Conservation (phyloP, 2,329 filamentous ascomycete species). For the Colletotrichum somersetense region DNA sequence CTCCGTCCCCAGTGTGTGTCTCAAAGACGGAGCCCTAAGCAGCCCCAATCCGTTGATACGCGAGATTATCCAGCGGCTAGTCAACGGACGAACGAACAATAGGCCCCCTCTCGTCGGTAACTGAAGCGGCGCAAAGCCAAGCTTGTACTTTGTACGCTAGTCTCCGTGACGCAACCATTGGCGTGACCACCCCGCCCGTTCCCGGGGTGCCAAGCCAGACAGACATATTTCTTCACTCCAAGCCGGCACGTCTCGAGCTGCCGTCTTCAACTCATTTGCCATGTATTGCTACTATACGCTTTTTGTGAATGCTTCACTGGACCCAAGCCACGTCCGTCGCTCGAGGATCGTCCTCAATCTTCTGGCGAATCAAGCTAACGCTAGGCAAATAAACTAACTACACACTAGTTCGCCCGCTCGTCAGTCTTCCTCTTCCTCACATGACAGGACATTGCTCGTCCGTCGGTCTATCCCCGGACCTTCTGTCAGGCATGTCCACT, state of each 20-base stretch:
- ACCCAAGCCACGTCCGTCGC: neutral
- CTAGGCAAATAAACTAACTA: neutral
- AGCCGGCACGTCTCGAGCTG: neutral
- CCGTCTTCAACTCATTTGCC: neutral
- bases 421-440: neutral
- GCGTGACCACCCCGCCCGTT: neutral
- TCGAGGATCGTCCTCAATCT: neutral
- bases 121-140: neutral
- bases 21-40: no score
- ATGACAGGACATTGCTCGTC: neutral
- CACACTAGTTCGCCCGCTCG: neutral
- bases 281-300: neutral
- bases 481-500: conserved; percentile 4
- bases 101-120: neutral
- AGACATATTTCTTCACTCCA: neutral
- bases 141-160: neutral
- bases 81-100: neutral
- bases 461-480: neutral
- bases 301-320: neutral
- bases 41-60: neutral
- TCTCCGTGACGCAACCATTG: neutral
- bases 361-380: neutral
- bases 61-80: neutral
- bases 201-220: neutral
- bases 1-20: neutral